Conservation (phyloP, 2,329 filamentous ascomycete species). For the Clonostachys solani region DNA sequence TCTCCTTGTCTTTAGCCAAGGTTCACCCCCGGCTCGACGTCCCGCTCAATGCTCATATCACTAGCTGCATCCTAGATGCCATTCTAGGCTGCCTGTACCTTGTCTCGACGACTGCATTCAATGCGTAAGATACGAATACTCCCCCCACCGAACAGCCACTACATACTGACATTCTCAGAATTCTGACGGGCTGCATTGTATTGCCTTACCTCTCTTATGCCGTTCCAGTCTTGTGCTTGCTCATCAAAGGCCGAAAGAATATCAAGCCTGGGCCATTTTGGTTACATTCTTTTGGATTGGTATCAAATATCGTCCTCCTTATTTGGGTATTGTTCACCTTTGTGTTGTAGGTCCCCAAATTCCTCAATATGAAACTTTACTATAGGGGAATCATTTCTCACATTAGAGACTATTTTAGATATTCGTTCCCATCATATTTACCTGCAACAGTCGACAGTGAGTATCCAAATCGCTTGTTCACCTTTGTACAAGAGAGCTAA, state of each 20-base stretch:
- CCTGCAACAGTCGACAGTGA: not conserved
- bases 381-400: too few relatives aligned
- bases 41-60: constrained; percentile 30
- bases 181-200: constrained; percentile 15
- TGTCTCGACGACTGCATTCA: constrained; percentile 36
- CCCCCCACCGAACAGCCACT: too few relatives aligned
- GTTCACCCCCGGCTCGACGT: constrained; percentile 25
- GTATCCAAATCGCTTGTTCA: not conserved
- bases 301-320: constrained; percentile 16
- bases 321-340: constrained; percentile 6
- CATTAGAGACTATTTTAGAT: not conserved
- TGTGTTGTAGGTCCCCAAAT: not conserved
- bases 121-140: constrained; percentile 6
- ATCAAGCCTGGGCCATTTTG: constrained; percentile 19
- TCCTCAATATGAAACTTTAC: too few relatives aligned
- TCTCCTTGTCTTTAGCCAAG: constrained; percentile 19
- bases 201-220: constrained; percentile 19
- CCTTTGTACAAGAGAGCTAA: too few relatives aligned
- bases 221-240: constrained; percentile 14
- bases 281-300: constrained; percentile 12
- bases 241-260: constrained; percentile 12
- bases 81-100: constrained; percentile 36
- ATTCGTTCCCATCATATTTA: not conserved
- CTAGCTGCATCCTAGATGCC: constrained; percentile 24
- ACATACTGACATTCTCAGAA: constrained; percentile 1